phyloP scores from a whole-genome alignment of 352 stramenopile species.

The Phytophthora parvispora region DNA sequence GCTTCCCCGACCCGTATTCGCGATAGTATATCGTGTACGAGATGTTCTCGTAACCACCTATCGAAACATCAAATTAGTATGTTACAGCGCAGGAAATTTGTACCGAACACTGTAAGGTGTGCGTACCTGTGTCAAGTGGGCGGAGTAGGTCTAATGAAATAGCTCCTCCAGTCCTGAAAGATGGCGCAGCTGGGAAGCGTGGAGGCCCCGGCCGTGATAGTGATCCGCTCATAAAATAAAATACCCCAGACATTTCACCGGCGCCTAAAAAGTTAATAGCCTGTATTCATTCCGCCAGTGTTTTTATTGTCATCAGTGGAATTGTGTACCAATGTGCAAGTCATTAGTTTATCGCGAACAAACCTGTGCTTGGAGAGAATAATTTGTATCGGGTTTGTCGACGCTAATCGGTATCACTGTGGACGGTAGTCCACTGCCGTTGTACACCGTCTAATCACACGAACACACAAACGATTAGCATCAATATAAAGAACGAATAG shows the following conservation, averaged over 20 bases:
- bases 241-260: constrained; percentile 38
- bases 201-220: constrained; percentile 59
- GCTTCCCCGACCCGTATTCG: constrained; percentile 5
- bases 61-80: background rate
- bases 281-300: constrained; percentile 10
- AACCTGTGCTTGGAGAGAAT: constrained; percentile 50
- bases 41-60: constrained; percentile 45
- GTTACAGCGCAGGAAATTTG: too few species aligned
- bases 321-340: background rate
- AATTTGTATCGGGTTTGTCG: constrained; percentile 37
- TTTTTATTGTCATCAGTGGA: background rate
- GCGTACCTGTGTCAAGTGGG: constrained; percentile 56
- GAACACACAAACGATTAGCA: too few species aligned
- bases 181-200: constrained; percentile 21
- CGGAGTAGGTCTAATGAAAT: constrained; percentile 42
- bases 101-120: too few species aligned
- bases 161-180: constrained; percentile 43
- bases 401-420: constrained; percentile 51
- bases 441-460: constrained; percentile 35
- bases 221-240: constrained; percentile 37
- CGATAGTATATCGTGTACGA: constrained; percentile 55
- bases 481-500: too few species aligned
- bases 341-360: too few species aligned
- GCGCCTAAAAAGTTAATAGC: constrained; percentile 54
- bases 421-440: constrained; percentile 26